Evolutionary conservation across 2,329 filamentous ascomycete genomes (phyloP).

Genomic region (Achaetomium macrosporum): DNA sequence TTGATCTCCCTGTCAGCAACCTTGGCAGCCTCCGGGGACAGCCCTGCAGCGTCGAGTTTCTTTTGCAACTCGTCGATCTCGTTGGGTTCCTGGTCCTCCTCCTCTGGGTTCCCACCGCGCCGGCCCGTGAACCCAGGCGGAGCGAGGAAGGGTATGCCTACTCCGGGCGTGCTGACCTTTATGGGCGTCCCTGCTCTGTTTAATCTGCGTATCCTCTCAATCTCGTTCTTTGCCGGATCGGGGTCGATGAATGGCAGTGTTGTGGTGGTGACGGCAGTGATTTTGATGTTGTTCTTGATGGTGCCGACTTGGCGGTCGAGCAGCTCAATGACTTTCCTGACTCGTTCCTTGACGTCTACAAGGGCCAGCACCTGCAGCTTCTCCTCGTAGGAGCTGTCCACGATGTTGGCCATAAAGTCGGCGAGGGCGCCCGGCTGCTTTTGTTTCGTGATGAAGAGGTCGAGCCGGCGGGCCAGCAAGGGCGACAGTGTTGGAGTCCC

Average conservation of each 20-base stretch:
- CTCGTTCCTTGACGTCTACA: constrained; percentile 67
- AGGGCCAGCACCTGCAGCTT: constrained; percentile 83
- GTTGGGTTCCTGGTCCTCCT: constrained; percentile 78
- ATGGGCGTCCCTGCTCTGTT: constrained; percentile 27
- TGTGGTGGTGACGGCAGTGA: constrained; percentile 69
- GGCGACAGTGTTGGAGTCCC: constrained; percentile 65
- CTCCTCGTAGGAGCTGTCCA: constrained; percentile 83
- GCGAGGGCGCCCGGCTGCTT: constrained; percentile 78
- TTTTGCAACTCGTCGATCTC: constrained; percentile 90
- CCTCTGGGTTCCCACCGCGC: constrained; percentile 46
- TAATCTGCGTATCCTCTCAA: constrained; percentile 20
- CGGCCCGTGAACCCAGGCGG: constrained; percentile 24
- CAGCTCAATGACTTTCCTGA: constrained; percentile 77
- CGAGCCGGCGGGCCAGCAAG: constrained; percentile 76
- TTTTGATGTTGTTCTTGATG: constrained; percentile 82
- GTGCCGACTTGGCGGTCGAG: constrained; percentile 74
- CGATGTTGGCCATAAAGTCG: constrained; percentile 94
- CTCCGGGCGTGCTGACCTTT: constrained; percentile 21
- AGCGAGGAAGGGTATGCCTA: constrained; percentile 27
- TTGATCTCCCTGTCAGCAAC: constrained; percentile 87
- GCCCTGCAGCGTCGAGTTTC: constrained; percentile 71
- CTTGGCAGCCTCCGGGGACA: constrained; percentile 80
- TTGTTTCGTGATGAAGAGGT: constrained; percentile 80
- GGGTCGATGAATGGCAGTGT: constrained; percentile 48
- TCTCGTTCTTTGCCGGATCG: constrained; percentile 6